These are phyloP conservation scores for Oldenlandia corymbosa DNA, from an alignment of 257 asterid genomes.

Conservation along the genomic window DNA sequence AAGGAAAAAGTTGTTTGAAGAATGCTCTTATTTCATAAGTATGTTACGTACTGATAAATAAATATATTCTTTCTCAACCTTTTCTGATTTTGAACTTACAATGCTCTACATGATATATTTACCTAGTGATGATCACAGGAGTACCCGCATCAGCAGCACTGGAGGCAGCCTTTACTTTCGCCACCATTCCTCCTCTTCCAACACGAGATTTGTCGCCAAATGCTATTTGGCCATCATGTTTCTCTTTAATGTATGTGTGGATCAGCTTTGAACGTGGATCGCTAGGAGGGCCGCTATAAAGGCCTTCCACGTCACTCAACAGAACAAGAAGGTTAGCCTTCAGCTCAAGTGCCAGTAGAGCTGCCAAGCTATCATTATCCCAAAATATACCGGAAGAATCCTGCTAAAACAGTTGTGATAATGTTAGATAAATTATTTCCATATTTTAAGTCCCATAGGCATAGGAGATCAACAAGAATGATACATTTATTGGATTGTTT, in stretches of 20 bases:
- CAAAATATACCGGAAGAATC: conserved; percentile 90
- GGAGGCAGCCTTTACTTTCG: conserved; percentile 86
- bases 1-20: background rate
- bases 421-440: background rate
- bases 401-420: conserved; percentile 28
- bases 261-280: conserved; percentile 70
- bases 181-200: conserved; percentile 93
- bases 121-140: conserved; percentile 87
- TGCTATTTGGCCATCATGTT: conserved; percentile 52
- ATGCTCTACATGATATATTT: background rate
- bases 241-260: conserved; percentile 63
- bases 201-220: conserved; percentile 86
- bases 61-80: too few relatives aligned
- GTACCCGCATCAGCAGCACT: conserved; percentile 75
- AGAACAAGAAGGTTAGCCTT: conserved; percentile 81
- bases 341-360: conserved; percentile 73
- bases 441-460: background rate
- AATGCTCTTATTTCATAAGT: background rate
- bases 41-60: too few relatives aligned
- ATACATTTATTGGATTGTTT: background rate
- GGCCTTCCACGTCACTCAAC: conserved; percentile 91
- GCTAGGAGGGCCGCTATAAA: conserved; percentile 78
- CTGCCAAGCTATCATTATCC: conserved; percentile 91
- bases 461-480: background rate
- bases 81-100: background rate